These are phyloP conservation scores for Meyerozyma guilliermondii DNA, from an alignment of 1,139 yeast genomes.

Conservation along the genomic window DNA sequence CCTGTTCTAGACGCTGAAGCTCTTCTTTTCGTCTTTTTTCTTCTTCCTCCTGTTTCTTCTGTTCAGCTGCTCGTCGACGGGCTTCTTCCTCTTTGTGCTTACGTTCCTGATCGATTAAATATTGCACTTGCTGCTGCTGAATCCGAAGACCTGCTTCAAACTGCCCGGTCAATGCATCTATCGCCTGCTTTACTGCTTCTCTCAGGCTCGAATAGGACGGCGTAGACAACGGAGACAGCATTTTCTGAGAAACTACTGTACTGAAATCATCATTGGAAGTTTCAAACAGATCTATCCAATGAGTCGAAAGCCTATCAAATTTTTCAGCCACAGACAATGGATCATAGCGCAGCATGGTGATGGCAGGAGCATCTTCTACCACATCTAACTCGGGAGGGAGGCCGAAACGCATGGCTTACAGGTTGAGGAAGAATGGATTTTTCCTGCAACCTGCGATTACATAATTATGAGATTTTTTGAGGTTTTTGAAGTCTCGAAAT, in stretches of 20 bases:
- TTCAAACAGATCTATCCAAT: background rate
- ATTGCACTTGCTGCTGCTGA: background rate
- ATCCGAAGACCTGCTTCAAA: background rate
- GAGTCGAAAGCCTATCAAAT: background rate
- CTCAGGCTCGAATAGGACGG: background rate
- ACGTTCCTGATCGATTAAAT: slow-evolving; percentile 10
- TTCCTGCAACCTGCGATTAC: no score
- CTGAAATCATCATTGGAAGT: background rate
- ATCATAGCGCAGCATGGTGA: background rate
- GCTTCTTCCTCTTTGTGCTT: slow-evolving; percentile 11
- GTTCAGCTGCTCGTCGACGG: slow-evolving; percentile 12
- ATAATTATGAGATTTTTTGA: background rate
- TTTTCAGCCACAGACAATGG: background rate
- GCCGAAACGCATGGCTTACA: slow-evolving; percentile 14
- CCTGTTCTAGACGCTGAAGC: slow-evolving; percentile 12
- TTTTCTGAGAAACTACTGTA: background rate
- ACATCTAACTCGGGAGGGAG: slow-evolving; percentile 21
- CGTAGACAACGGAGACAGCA: background rate
- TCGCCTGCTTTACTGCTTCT: background rate
- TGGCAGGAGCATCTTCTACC: slow-evolving; percentile 9
- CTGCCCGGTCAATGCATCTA: background rate
- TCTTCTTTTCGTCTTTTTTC: slow-evolving; percentile 11
- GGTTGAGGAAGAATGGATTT: no score
- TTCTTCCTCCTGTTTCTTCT: slow-evolving; percentile 12
- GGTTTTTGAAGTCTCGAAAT: slow-evolving; percentile 5